Conservation (phyloP, 1,284 basidiomycete genomes). For the Puccinia coronata region DNA sequence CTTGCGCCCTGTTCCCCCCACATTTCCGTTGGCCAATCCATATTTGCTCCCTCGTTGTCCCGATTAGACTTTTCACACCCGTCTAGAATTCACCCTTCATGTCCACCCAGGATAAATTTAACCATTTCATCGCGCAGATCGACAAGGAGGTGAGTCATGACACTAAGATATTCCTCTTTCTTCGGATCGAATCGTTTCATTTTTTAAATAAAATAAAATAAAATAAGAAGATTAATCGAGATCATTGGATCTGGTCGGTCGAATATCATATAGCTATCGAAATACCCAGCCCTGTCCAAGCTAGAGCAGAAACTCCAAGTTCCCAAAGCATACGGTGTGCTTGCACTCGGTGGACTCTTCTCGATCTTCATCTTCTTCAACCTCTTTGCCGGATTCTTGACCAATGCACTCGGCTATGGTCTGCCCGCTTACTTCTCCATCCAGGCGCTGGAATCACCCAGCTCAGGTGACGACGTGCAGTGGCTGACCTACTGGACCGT, state of each 20-base stretch:
- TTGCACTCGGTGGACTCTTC: conserved; percentile 35
- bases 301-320: conserved; percentile 47
- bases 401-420: conserved; percentile 79
- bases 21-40: no score
- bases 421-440: conserved; percentile 82
- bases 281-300: conserved; percentile 44
- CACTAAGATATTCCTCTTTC: not conserved
- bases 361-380: conserved; percentile 71
- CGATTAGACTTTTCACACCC: no score
- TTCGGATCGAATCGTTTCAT: not conserved
- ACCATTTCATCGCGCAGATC: conserved; percentile 49
- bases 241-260: no score
- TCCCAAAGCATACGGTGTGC: conserved; percentile 51
- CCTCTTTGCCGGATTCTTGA: conserved; percentile 74
- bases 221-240: no score
- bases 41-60: no score
- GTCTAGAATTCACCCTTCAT: conserved; percentile 14
- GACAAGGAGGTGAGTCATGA: conserved; percentile 49
- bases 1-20: no score
- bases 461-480: conserved; percentile 74
- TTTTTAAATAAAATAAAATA: not conserved
- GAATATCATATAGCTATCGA: conserved; percentile 43
- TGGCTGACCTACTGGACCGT: conserved; percentile 68
- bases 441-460: conserved; percentile 75
- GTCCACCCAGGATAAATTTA: conserved; percentile 49